Base-by-base conservation (phyloP, 768 basidiomycete genomes). In the Pleurotus giganteus region DNA sequence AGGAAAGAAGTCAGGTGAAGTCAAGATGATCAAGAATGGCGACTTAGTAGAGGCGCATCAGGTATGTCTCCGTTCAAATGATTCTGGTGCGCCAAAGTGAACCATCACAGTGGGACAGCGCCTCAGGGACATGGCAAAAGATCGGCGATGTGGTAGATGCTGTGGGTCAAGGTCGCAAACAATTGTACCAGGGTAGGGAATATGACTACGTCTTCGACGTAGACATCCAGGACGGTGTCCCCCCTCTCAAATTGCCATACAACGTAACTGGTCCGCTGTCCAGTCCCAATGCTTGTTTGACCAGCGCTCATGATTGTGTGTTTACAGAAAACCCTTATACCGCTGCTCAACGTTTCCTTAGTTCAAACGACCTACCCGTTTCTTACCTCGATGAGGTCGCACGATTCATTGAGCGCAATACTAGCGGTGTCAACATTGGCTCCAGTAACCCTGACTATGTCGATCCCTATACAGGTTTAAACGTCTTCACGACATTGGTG, bases 171-270 rank as follows among this genome's bases (percentile, higher is more conserved):
- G 84, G 84, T n/a, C 80, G 93, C 55, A 95, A 91, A 70, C 91
- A 95, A 69, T 78, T 97, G n/a, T 88, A 89, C 65, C 71, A 94
- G 61, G 97, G 97, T 15, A 87, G 88, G 65, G 96, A 98, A 71
- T 99, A 95, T 65, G 97, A 99, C 71, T 97, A 97, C 64, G 96
- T 99, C n/a, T 98, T 98, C 64, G 95, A 97, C 65, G 95, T 99
- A 31, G 97, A 98, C 64, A 88, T 98, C 24, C 81, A 92, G 64
- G 96, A 97, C 57, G 95, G 94, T 2, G 85, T 83, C 13, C 95
- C 96, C 9, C 87, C 95, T 5, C 75, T 98, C 59, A 98, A 98
- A 65, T 78, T 99, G 19, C 96, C 96, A 0, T 98, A 91, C 69
- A 98, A 98, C 66, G 84, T 82, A 23, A 81, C 84, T 42, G 95